phyloP scores from a whole-genome alignment of 108 stramenopile species.

The Nannochloropsis oceanica region DNA sequence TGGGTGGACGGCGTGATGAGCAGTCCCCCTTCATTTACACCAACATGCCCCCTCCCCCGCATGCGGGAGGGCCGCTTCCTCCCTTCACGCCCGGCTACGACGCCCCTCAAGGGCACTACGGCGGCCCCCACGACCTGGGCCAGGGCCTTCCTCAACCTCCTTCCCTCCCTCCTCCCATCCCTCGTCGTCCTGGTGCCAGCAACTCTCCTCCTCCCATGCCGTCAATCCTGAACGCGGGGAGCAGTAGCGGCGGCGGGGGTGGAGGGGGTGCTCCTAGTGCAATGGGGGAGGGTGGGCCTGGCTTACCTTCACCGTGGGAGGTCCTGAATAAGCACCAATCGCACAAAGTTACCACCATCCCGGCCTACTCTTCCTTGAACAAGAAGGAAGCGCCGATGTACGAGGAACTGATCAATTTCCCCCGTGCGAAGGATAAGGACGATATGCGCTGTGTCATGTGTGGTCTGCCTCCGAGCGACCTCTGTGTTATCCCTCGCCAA shows the following conservation, averaged over 20 bases:
- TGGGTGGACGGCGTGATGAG: neutral
- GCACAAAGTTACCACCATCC: neutral
- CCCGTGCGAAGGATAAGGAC: neutral
- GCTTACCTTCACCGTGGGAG: neutral
- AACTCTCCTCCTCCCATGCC: neutral
- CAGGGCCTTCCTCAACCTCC: neutral
- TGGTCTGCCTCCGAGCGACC: neutral
- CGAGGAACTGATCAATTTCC: constrained; percentile 2
- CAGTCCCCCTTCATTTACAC: neutral
- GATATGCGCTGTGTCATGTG: constrained; percentile 2
- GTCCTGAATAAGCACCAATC: neutral
- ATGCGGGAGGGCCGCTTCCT: neutral
- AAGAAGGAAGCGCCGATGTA: neutral
- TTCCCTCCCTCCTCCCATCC: neutral
- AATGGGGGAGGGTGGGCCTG: neutral
- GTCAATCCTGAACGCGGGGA: neutral
- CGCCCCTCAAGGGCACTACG: neutral
- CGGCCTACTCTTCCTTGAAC: neutral
- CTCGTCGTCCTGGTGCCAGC: neutral
- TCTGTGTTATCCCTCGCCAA: neutral
- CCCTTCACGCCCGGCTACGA: neutral
- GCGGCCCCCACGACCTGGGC: neutral
- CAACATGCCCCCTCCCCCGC: neutral
- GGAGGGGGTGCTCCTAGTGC: neutral
- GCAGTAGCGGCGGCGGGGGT: neutral